Conservation (phyloP, 345 rosid genomes). For the Aegle marmelos region DNA sequence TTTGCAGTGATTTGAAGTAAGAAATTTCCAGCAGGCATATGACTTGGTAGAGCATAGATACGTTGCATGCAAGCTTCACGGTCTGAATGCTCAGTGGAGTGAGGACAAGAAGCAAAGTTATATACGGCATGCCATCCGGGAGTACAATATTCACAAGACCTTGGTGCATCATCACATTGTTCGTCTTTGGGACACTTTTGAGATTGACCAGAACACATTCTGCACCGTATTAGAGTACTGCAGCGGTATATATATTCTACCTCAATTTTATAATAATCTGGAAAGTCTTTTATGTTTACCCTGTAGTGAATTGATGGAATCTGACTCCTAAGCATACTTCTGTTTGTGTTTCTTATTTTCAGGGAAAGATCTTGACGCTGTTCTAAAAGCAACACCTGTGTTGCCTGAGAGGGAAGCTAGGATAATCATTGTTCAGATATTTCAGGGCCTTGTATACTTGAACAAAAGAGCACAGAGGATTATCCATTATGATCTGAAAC, state of each 20-base stretch:
- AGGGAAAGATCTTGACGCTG: conserved; percentile 99
- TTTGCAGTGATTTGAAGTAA: conserved; percentile 69
- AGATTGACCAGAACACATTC: conserved; percentile 93
- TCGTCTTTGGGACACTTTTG: conserved; percentile 97
- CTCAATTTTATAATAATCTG: conserved; percentile 10
- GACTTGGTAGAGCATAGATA: conserved; percentile 96
- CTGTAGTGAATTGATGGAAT: not conserved
- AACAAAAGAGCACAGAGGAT: conserved; percentile 85
- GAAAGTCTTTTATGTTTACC: conserved; percentile 1
- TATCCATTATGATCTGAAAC: conserved; percentile 98
- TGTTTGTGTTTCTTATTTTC: conserved; percentile 21
- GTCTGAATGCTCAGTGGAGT: conserved; percentile 98
- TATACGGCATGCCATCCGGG: conserved; percentile 90
- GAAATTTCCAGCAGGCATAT: conserved; percentile 88
- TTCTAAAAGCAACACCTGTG: conserved; percentile 89
- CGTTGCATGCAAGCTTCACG: conserved; percentile 98
- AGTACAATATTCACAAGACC: conserved; percentile 94
- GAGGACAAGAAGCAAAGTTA: conserved; percentile 99
- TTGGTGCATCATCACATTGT: conserved; percentile 98
- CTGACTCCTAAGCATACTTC: conserved; percentile 12
- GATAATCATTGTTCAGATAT: conserved; percentile 87
- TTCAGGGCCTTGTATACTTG: conserved; percentile 92
- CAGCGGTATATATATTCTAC: conserved; percentile 54
- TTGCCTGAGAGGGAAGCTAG: conserved; percentile 97
- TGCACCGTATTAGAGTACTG: conserved; percentile 98